Evolutionary conservation across 768 basidiomycete genomes (phyloP).

Genomic region (Cantharellus anzutake): DNA sequence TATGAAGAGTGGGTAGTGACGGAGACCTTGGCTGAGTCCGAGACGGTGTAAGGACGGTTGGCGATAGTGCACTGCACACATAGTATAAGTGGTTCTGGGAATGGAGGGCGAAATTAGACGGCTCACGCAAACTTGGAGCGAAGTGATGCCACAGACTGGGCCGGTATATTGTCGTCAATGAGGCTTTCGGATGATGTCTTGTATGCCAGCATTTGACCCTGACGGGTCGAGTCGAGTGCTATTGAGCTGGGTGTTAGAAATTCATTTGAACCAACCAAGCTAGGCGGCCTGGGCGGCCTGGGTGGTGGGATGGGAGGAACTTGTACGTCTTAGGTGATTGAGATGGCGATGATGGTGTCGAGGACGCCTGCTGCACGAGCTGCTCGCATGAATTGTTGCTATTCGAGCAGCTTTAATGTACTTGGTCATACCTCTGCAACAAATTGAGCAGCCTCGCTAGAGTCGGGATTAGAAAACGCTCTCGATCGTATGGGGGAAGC

Average conservation of each 20-base stretch:
- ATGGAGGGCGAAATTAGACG: too few species aligned
- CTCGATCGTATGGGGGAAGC: not conserved
- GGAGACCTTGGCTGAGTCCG: too few species aligned
- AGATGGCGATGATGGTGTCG: not conserved
- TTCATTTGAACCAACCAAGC: not conserved
- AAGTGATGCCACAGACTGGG: not conserved
- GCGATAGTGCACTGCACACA: too few species aligned
- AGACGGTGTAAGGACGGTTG: too few species aligned
- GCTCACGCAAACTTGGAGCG: not conserved
- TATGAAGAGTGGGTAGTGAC: too few species aligned
- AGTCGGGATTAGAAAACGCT: not conserved
- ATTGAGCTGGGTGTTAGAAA: too few species aligned
- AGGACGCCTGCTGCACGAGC: not conserved
- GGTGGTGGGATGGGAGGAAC: not conserved
- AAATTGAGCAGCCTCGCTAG: not conserved
- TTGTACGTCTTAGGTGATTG: not conserved
- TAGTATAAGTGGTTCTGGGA: too few species aligned
- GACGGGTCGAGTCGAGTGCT: too few species aligned
- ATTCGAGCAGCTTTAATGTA: not conserved
- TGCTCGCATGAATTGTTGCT: too few species aligned
- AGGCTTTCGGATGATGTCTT: not conserved
- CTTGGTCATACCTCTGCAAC: not conserved
- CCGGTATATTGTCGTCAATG: not conserved
- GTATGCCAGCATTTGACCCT: not conserved
- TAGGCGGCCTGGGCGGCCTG: not conserved